Percentiles rank a stretch among this genome's conserved stretches.
Evolutionary conservation across 2,329 filamentous ascomycete species (phyloP).

Genomic region (Geosmithia morbida): DNA sequence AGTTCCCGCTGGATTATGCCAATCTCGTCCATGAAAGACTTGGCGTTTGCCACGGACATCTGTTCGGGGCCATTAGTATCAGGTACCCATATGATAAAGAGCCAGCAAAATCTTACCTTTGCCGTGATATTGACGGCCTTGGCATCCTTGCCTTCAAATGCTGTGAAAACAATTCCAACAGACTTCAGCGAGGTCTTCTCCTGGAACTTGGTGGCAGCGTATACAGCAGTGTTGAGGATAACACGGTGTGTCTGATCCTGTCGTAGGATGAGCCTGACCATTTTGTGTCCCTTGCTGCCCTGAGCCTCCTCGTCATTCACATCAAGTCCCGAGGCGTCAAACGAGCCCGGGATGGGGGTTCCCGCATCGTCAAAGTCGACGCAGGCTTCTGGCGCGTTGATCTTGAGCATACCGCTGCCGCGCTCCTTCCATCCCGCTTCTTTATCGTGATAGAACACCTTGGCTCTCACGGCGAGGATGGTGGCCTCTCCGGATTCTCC

Average conservation of each 20-base stretch:
- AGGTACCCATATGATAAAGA: not conserved
- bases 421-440: slow-evolving; percentile 76
- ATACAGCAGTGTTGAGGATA: slow-evolving; percentile 71
- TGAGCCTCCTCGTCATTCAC: slow-evolving; percentile 21
- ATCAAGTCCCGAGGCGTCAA: slow-evolving; percentile 38
- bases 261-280: slow-evolving; percentile 71
- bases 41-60: slow-evolving; percentile 40
- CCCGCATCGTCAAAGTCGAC: slow-evolving; percentile 37
- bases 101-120: slow-evolving; percentile 30
- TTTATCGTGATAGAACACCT: slow-evolving; percentile 68
- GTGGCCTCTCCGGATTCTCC: slow-evolving; percentile 76
- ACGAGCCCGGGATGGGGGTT: slow-evolving; percentile 32
- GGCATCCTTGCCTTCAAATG: slow-evolving; percentile 40
- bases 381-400: slow-evolving; percentile 55
- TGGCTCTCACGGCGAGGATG: slow-evolving; percentile 61
- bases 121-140: slow-evolving; percentile 45
- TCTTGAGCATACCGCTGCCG: slow-evolving; percentile 68
- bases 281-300: slow-evolving; percentile 20
- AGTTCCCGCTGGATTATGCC: slow-evolving; percentile 35
- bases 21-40: slow-evolving; percentile 34
- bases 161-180: slow-evolving; percentile 52
- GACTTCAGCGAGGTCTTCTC: slow-evolving; percentile 61
- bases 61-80: slow-evolving; percentile 9
- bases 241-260: slow-evolving; percentile 81
- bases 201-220: slow-evolving; percentile 67